Evolutionary conservation across 1,284 basidiomycete genomes (phyloP).

Genomic region (Quambalaria eucalypti): DNA sequence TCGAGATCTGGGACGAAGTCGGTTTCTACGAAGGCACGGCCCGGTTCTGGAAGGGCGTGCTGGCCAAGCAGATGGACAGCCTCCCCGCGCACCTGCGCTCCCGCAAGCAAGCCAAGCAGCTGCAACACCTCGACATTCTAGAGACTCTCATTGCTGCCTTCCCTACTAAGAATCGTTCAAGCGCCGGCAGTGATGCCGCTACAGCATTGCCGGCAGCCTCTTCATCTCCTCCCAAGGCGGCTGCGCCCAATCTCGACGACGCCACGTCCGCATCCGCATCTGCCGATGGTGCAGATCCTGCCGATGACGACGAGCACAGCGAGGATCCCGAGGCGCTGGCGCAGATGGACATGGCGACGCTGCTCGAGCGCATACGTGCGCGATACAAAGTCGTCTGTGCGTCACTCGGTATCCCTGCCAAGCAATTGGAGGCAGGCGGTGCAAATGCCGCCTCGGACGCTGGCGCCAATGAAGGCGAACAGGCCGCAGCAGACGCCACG

Average conservation of each 20-base stretch:
- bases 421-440: background rate
- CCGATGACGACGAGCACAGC: slow-evolving; percentile 37
- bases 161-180: slow-evolving; percentile 51
- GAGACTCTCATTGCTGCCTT: slow-evolving; percentile 62
- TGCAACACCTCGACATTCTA: slow-evolving; percentile 60
- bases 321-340: slow-evolving; percentile 29
- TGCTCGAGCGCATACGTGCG: slow-evolving; percentile 75
- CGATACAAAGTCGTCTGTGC: slow-evolving; percentile 79
- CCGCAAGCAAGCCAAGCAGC: slow-evolving; percentile 49
- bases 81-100: slow-evolving; percentile 13
- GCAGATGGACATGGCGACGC: slow-evolving; percentile 60
- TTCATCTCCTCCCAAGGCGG: slow-evolving; percentile 51
- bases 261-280: slow-evolving; percentile 3
- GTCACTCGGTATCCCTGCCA: slow-evolving; percentile 64
- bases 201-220: slow-evolving; percentile 51
- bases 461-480: background rate
- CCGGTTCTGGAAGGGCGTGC: slow-evolving; percentile 54
- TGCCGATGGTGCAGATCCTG: background rate
- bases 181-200: background rate
- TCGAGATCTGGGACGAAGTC: slow-evolving; percentile 92
- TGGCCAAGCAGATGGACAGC: slow-evolving; percentile 8
- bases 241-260: slow-evolving; percentile 18
- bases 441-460: background rate
- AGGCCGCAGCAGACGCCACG: no score
- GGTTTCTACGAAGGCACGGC: slow-evolving; percentile 85